Conservation (phyloP, 306 rosid species). For the Prosopis cineraria region DNA sequence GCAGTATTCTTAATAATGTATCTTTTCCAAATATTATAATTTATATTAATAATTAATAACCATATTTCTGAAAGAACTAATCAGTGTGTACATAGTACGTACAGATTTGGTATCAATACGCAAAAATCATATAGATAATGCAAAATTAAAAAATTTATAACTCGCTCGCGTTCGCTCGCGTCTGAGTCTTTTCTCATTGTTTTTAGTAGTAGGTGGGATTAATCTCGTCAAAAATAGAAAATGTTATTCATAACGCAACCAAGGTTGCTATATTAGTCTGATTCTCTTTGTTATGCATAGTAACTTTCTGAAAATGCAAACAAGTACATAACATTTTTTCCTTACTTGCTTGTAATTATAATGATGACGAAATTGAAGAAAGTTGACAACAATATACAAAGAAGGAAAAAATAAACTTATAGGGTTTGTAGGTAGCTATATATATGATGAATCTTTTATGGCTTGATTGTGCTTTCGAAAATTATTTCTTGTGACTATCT, state of each 20-base stretch:
- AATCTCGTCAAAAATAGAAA: background rate
- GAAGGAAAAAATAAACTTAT: background rate
- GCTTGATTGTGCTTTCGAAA: background rate
- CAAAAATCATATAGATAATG: no score
- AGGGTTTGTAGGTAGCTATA: background rate
- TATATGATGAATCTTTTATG: constrained; percentile 18
- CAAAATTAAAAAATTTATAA: no score
- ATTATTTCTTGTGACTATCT: constrained; percentile 7
- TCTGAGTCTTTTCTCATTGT: background rate
- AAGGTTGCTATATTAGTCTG: background rate
- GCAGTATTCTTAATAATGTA: no score
- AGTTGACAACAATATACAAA: background rate
- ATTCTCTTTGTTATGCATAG: background rate
- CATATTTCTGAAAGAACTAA: background rate
- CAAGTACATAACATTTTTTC: background rate
- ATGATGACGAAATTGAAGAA: background rate
- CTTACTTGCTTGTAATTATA: background rate
- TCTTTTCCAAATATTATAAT: no score
- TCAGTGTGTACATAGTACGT: background rate
- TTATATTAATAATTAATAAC: no score
- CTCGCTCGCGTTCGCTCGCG: no score
- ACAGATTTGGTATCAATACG: background rate
- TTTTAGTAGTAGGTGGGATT: background rate
- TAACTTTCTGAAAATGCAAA: background rate
- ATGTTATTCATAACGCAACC: background rate